A percentile compares a stretch with the other conserved stretches of the same genome.
Conservation (phyloP, 176 grass and related monocot genomes). For the Triticum urartu region DNA sequence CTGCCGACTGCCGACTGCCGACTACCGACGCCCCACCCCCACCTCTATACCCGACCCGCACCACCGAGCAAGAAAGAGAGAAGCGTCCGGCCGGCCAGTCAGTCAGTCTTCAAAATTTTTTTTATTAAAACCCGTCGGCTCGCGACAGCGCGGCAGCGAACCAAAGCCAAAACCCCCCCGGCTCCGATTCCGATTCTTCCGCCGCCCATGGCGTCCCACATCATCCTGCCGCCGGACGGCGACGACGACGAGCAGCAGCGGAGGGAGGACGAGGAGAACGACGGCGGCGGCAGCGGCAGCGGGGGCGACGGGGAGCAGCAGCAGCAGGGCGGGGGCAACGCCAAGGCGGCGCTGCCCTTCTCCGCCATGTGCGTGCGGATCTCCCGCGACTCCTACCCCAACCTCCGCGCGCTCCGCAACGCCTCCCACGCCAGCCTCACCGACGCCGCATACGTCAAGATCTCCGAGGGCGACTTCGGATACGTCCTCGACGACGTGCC, state of each 20-base stretch:
- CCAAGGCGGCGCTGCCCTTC: slow-evolving; percentile 50
- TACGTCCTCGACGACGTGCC: slow-evolving; percentile 95
- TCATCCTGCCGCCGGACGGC: slow-evolving; percentile 56
- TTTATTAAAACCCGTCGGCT: slow-evolving; percentile 22
- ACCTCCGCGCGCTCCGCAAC: slow-evolving; percentile 64
- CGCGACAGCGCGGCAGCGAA: background rate
- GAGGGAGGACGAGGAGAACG: slow-evolving; percentile 17
- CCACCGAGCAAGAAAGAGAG: background rate
- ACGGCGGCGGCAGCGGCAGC: background rate
- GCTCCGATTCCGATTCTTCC: background rate
- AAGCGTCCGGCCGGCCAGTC: no score
- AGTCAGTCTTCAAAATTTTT: no score
- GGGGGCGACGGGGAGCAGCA: background rate
- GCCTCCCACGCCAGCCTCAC: slow-evolving; percentile 43
- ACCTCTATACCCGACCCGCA: background rate
- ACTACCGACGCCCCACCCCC: no score
- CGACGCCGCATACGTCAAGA: slow-evolving; percentile 59
- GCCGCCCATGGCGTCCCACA: slow-evolving; percentile 44
- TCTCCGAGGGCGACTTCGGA: slow-evolving; percentile 59
- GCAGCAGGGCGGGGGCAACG: background rate
- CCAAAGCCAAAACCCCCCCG: background rate
- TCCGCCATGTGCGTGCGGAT: slow-evolving; percentile 77
- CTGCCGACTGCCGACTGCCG: no score
- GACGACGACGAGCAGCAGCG: slow-evolving; percentile 13
- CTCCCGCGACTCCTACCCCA: slow-evolving; percentile 84